phyloP scores from a whole-genome alignment of 805 yeast species.

The Wickerhamomyces hampshirensis region DNA sequence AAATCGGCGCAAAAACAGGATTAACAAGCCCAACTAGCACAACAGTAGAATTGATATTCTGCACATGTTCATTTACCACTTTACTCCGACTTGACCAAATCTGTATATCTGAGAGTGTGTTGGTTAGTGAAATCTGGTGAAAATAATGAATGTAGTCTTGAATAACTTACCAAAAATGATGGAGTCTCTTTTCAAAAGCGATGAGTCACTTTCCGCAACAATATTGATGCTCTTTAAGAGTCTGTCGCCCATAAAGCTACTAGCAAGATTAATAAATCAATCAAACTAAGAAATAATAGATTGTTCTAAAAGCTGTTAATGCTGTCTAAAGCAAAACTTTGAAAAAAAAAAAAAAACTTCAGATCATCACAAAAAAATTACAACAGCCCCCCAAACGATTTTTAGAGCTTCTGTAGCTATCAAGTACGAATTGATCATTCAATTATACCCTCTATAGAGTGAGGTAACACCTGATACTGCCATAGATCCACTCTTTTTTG shows the following conservation, averaged over 20 bases:
- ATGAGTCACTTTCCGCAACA: background rate
- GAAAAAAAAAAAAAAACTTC: background rate
- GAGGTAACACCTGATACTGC: too few relatives aligned
- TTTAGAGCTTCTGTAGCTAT: too few relatives aligned
- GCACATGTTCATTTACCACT: constrained; percentile 19
- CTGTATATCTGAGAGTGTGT: constrained; percentile 15
- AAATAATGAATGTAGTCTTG: background rate
- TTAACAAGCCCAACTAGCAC: constrained; percentile 17
- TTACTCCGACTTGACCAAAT: constrained; percentile 25
- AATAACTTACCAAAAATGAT: constrained; percentile 6
- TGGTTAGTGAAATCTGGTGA: background rate
- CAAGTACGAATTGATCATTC: too few relatives aligned
- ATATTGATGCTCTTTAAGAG: constrained; percentile 11
- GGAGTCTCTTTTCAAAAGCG: background rate
- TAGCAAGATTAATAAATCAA: too few relatives aligned
- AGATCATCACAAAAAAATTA: background rate
- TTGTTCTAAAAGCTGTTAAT: too few relatives aligned
- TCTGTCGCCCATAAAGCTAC: constrained; percentile 11
- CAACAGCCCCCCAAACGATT: background rate
- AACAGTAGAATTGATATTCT: constrained; percentile 4
- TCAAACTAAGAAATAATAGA: too few relatives aligned
- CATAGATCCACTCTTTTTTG: too few relatives aligned
- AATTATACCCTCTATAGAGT: too few relatives aligned
- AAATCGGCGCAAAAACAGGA: constrained; percentile 19
- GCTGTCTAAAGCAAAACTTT: background rate